Evolutionary conservation across 2,329 filamentous ascomycete genomes (phyloP).

Genomic region (Chaetomiaceae sp.): DNA sequence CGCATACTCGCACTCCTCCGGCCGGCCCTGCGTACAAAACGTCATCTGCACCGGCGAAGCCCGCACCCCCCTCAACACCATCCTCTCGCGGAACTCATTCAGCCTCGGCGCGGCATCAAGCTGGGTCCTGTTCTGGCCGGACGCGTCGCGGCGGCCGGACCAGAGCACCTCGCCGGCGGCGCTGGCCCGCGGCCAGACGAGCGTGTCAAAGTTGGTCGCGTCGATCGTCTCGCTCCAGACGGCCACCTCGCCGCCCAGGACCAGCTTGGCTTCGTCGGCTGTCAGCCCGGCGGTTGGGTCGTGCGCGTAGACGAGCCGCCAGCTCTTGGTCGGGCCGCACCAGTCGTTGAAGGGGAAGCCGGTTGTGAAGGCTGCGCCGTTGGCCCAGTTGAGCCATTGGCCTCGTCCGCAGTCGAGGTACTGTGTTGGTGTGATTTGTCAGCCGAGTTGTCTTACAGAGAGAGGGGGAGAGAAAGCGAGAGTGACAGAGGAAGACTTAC

Average conservation of each 20-base stretch:
- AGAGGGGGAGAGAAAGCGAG: not conserved
- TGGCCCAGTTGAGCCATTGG: constrained; percentile 68
- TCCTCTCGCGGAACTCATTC: constrained; percentile 69
- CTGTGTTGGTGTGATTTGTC: constrained; percentile 34
- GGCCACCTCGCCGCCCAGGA: constrained; percentile 76
- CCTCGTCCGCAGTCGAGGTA: constrained; percentile 82
- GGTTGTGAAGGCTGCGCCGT: constrained; percentile 45
- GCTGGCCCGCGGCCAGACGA: constrained; percentile 72
- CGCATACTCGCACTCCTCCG: constrained; percentile 40
- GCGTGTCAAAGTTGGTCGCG: constrained; percentile 64
- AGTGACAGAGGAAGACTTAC: constrained; percentile 38
- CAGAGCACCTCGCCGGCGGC: constrained; percentile 77
- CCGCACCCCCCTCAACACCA: constrained; percentile 62
- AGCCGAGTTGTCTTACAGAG: too few relatives aligned
- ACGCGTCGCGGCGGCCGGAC: constrained; percentile 62
- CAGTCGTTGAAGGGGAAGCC: constrained; percentile 75
- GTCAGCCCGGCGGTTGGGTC: constrained; percentile 66
- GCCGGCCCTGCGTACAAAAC: constrained; percentile 61
- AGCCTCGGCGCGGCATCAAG: constrained; percentile 64
- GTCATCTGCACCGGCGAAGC: constrained; percentile 66
- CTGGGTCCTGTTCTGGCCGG: constrained; percentile 66
- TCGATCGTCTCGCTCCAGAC: constrained; percentile 82
- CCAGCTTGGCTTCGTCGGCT: constrained; percentile 55
- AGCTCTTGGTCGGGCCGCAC: constrained; percentile 75
- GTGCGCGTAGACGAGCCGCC: constrained; percentile 75